Evolutionary conservation across 2,329 filamentous ascomycete genomes (phyloP), one percentile per base, ranked within the genome.

Genomic region (Ophiobolus disseminans): DNA sequence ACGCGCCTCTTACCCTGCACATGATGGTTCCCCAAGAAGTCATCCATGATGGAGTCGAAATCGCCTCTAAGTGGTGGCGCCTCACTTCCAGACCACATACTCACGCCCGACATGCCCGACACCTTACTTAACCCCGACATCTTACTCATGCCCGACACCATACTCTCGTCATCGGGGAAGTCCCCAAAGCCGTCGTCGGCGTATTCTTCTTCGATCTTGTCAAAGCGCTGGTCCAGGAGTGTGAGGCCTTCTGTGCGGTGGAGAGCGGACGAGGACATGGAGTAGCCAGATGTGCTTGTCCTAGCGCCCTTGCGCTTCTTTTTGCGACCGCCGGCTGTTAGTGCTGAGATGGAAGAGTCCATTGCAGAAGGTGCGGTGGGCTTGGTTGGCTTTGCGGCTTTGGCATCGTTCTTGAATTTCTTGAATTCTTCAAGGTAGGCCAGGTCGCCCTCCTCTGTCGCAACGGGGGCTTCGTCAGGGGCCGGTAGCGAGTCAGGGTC

Each of bases 271-370:
- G 90, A 95, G 0, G 89, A 91, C 92, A 96, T 96, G 42, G 89
- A 94, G 75, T 94, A 96, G 49, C 84, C 86, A 1, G 91, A 94
- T 0, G 89, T 88, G 57, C 89, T 90, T 3, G 93, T 97, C 72
- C 95, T 77, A 2, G 94, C 93, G 36, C 92, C 93, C 79, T 96
- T 97, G 68, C 93, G 86, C 83, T 96, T 97, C 86, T 97, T 97
- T 53, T 82, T 83, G 42, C 90, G 85, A 25, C 91, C 91, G 26
- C 89, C 90, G 0, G 63, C 54, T 53, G 87, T 88, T 1, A 89
- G 87, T 2, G 73, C 76, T 0, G 88, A 91, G 59, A 87, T 78
- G 5, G 88, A 89, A 2, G 84, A 87, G 64, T 89, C 85, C 37
- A 87, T 66, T 55, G 88, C 87, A 3, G 86, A 87, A 13, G 82